Conservation (phyloP, 176 grass and related monocot species). For the Avena insularis region DNA sequence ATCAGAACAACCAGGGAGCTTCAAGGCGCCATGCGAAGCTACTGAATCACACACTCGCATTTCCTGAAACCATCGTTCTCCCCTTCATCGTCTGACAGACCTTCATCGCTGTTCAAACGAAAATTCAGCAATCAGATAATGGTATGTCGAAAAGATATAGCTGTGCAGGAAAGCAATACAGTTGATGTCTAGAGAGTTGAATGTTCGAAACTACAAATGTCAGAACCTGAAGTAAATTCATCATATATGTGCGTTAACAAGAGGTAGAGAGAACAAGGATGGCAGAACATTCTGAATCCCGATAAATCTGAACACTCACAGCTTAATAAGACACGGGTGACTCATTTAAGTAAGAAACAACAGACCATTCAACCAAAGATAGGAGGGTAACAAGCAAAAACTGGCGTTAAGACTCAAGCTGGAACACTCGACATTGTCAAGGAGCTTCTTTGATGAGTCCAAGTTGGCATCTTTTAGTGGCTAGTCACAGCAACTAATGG, state of each 20-base stretch:
- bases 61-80: constrained; percentile 66
- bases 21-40: constrained; percentile 23
- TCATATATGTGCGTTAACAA: neutral
- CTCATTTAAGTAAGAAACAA: neutral
- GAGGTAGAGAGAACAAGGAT: neutral
- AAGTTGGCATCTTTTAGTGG: neutral
- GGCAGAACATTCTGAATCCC: neutral
- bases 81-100: constrained; percentile 68
- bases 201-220: neutral
- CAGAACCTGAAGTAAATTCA: neutral
- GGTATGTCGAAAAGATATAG: neutral
- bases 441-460: neutral
- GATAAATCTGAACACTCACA: neutral
- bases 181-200: neutral
- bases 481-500: neutral
- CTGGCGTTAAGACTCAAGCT: neutral
- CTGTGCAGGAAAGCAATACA: neutral
- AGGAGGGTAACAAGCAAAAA: neutral
- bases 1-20: neutral
- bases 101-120: constrained; percentile 65
- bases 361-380: neutral
- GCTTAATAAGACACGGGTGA: neutral
- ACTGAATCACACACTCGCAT: constrained; percentile 88
- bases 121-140: neutral
- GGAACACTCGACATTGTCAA: neutral